Conservation (phyloP, 2,329 filamentous ascomycete genomes). For the Penicillium sp. region DNA sequence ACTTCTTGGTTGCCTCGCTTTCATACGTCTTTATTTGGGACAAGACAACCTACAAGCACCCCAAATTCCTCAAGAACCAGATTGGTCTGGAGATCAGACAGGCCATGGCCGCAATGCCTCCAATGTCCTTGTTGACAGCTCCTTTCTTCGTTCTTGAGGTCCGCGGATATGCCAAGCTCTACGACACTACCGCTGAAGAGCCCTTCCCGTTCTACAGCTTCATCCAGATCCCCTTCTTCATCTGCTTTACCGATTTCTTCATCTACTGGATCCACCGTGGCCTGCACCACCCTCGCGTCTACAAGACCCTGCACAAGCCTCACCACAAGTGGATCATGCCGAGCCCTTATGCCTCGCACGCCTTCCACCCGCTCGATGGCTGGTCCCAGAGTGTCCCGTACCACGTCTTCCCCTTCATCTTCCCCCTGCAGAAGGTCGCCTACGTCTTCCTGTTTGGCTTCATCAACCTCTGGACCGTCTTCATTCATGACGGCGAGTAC, state of each 20-base stretch:
- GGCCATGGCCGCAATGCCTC: conserved; percentile 70
- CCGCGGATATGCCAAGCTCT: conserved; percentile 80
- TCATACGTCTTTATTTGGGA: conserved; percentile 91
- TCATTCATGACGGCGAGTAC: conserved; percentile 96
- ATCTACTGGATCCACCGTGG: conserved; percentile 92
- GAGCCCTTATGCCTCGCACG: conserved; percentile 85
- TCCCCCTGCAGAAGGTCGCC: conserved; percentile 86
- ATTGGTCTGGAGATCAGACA: conserved; percentile 81
- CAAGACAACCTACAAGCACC: conserved; percentile 82
- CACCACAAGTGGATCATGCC: conserved; percentile 99
- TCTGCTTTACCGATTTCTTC: conserved; percentile 81
- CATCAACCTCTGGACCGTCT: conserved; percentile 94
- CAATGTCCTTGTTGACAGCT: conserved; percentile 77
- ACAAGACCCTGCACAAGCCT: conserved; percentile 90
- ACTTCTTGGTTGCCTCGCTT: conserved; percentile 77
- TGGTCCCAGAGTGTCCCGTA: conserved; percentile 87
- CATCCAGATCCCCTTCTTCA: conserved; percentile 82
- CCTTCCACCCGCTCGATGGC: conserved; percentile 92
- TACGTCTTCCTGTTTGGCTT: conserved; percentile 84
- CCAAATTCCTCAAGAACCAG: conserved; percentile 94
- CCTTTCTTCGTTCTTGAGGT: conserved; percentile 81
- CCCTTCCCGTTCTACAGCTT: conserved; percentile 75
- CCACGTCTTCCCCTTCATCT: conserved; percentile 88
- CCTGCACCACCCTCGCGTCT: conserved; percentile 74
- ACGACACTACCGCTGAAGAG: conserved; percentile 72